Base-by-base conservation (phyloP, 225 moss, liverwort and hornwort species). In the Marchantia polymorpha region DNA sequence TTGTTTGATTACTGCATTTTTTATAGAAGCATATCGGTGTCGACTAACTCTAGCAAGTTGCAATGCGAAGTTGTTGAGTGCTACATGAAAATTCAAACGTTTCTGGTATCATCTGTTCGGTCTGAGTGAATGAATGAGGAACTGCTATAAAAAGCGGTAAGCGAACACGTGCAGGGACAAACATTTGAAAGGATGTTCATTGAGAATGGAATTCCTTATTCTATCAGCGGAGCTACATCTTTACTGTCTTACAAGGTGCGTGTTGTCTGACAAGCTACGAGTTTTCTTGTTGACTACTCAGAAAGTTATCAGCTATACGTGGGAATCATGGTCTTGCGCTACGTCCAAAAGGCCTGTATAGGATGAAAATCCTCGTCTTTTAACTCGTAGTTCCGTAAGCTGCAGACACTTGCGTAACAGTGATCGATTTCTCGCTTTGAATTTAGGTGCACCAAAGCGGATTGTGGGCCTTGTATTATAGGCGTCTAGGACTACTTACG, bases 231-330 rank as follows among this genome's bases (percentile, higher is more conserved):
- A 83, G 81, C 83, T 19, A 66, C 52, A 31, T 52, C 72, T 14
- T 82, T 89, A 30, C 39, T 85, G 23, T 71, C 78, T 51, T 79
- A 72, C 75, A 88, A 88, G 85, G 87, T 88, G 13, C 10, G 51
- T n/a, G 25, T 6, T 8, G 23, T 13, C 12, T 30, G 13, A 13
- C 7, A 25, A 27, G 29, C 66, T 27, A 0, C 26, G 66, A 66
- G 30, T 30, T 26, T 66, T 66, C 12, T 22, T 61, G 61, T n/a
- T n/a, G 61, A 7, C n/a, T 61, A 22, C 23, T 23, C n/a, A 22
- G 61, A 10, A 17, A 14, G 3, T 39, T 5, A 39, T 39, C 39
- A 39, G 39, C 39, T 39, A 39, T 39, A 39, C 39, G 39, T 39
- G 39, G 5, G 39, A 39, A 39, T 39, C 39, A 39, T 2, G 39